phyloP scores from a whole-genome alignment of 176 grass and related monocot genomes.

The Calamus simplicifolius region DNA sequence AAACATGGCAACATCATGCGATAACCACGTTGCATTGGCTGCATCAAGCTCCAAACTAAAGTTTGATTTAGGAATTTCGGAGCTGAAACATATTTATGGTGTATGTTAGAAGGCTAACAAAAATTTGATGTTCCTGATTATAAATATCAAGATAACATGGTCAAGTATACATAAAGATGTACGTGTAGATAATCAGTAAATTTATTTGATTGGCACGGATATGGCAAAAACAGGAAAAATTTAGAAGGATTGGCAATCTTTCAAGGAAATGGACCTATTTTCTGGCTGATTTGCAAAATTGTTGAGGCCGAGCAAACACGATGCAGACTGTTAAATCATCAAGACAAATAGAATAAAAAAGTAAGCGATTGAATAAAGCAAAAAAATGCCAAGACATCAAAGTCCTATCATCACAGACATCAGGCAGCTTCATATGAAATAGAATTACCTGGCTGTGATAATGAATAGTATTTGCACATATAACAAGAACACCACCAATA shows the following conservation, averaged over 20 bases:
- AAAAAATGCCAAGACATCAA: conserved; percentile 14
- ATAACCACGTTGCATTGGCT: conserved; percentile 86
- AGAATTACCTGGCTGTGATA: conserved; percentile 78
- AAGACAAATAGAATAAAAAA: conserved; percentile 13
- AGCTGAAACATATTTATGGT: conserved; percentile 45
- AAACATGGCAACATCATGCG: conserved; percentile 75
- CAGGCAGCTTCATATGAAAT: not conserved
- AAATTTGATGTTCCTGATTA: not conserved
- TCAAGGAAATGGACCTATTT: conserved; percentile 40
- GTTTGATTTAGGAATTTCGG: conserved; percentile 72
- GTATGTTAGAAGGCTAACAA: not conserved
- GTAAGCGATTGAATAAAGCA: not conserved
- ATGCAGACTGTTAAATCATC: conserved; percentile 63
- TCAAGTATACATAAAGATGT: too few species aligned
- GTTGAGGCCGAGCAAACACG: conserved; percentile 84
- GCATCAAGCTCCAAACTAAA: conserved; percentile 83
- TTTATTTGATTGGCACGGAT: too few species aligned
- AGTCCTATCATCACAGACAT: not conserved
- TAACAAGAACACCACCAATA: conserved; percentile 85
- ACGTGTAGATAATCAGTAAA: too few species aligned
- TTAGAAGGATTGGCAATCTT: too few species aligned
- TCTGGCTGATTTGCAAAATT: conserved; percentile 65
- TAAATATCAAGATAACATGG: too few species aligned
- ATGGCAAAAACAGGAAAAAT: too few species aligned
- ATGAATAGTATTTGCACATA: conserved; percentile 84